Evolutionary conservation across 2,329 filamentous ascomycete genomes (phyloP), one percentile per base, ranked within the genome.

Genomic region (Apiospora arundinis): DNA sequence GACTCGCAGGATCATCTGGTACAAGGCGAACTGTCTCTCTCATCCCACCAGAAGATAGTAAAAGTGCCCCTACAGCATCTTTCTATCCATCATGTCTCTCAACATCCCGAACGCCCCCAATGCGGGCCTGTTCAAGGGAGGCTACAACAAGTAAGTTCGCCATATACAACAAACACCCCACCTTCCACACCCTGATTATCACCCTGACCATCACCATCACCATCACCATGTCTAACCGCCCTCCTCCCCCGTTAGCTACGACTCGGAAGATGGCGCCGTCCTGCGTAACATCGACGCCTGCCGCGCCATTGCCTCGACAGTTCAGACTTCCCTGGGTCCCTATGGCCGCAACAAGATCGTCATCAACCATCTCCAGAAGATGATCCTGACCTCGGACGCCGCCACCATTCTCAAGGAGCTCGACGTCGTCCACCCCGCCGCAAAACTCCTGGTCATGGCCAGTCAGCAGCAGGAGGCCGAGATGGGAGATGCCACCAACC

Each of bases 311-410:
- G 92, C 96, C 72, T 93, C 93, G 79, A 99, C 96, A 69, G 96
- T 99, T 68, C 95, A 97, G 87, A 98, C 96, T 71, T 98, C 96
- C 65, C 90, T 99, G 46, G 97, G 96, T 69, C 96, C 96, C 73
- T 98, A 97, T 84, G 96, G 96, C 80, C 93, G 96, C 84, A 99
- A 99, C 89, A 99, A 99, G 88, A 95, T 99, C 81, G 94, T 99
- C 86, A 98, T 99, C 88, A 99, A 99, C 88, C 97, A 99, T 86
- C 89, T 99, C 74, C 94, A 97, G 84, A 99, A 99, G 89, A 98
- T 99, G 96, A 97, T 98, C 78, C 88, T 99, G 75, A 99, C 97
- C 77, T 98, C 95, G 73, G 96, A 99, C 81, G 96, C 96, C 75
- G 96, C 96, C 76, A 98, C 96, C 60, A 99, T 99, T 81, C 89